Evolutionary conservation across 495 filamentous ascomycete species (phyloP).

Genomic region (Arthonia radiata): DNA sequence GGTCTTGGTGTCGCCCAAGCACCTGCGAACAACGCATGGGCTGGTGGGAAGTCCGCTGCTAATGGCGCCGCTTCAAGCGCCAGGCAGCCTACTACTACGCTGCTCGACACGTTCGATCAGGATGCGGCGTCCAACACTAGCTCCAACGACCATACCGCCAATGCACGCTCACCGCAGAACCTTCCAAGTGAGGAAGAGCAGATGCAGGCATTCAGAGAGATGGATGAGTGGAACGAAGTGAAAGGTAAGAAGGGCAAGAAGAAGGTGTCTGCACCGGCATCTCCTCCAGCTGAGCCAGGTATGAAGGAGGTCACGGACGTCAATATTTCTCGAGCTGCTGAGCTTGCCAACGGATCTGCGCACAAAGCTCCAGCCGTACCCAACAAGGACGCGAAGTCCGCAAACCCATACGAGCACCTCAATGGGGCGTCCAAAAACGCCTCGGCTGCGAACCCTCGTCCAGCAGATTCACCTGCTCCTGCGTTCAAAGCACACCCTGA

Average conservation of each 20-base stretch:
- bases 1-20: slow-evolving; percentile 34
- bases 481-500: background rate
- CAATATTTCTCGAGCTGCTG: slow-evolving; percentile 1
- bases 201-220: slow-evolving; percentile 37
- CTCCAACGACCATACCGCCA: slow-evolving; percentile 8
- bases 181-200: slow-evolving; percentile 72
- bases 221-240: slow-evolving; percentile 47
- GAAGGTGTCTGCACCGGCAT: slow-evolving; percentile 11
- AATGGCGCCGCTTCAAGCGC: slow-evolving; percentile 13
- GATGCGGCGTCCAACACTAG: slow-evolving; percentile 15
- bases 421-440: slow-evolving; percentile 1
- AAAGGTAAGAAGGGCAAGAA: slow-evolving; percentile 34
- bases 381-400: background rate
- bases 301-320: slow-evolving; percentile 9
- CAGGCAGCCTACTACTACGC: slow-evolving; percentile 18
- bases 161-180: slow-evolving; percentile 14
- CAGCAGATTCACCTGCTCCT: slow-evolving; percentile 1
- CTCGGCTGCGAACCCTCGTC: background rate
- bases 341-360: slow-evolving; percentile 1
- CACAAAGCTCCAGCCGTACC: too few relatives aligned
- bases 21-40: slow-evolving; percentile 36
- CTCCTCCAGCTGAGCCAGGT: slow-evolving; percentile 18
- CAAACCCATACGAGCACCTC: background rate
- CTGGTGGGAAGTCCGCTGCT: slow-evolving; percentile 1
- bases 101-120: slow-evolving; percentile 55